Evolutionary conservation across 2,329 filamentous ascomycete species (phyloP).

Genomic region (Bimuria novae-zelandiae): DNA sequence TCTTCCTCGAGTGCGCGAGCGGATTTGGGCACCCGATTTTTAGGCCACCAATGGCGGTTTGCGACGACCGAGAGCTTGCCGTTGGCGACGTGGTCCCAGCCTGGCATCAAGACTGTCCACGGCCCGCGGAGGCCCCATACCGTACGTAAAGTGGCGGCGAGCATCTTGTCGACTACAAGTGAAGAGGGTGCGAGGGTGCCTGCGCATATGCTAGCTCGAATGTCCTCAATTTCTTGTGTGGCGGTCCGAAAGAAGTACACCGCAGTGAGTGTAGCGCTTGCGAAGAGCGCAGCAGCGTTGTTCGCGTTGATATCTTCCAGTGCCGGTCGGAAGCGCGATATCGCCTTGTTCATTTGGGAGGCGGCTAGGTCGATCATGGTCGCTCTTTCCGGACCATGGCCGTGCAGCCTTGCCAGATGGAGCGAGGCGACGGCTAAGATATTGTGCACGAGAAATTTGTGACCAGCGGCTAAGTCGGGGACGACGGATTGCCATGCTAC

Average conservation of each 20-base stretch:
- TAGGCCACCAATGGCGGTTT: conserved; percentile 42
- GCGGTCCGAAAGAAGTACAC: conserved; percentile 43
- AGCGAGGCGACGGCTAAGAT: conserved; percentile 53
- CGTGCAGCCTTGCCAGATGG: conserved; percentile 49
- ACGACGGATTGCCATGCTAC: conserved; percentile 39
- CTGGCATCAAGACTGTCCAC: conserved; percentile 34
- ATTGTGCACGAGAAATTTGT: conserved; percentile 52
- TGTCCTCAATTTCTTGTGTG: conserved; percentile 35
- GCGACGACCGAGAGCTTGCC: conserved; percentile 34
- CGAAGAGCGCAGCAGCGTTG: conserved; percentile 51
- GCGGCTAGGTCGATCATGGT: conserved; percentile 36
- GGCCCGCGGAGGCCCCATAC: conserved; percentile 41
- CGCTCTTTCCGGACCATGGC: conserved; percentile 15
- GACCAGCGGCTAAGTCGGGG: conserved; percentile 47
- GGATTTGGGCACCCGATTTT: conserved; percentile 24
- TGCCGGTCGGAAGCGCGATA: conserved; percentile 32
- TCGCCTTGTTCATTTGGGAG: conserved; percentile 41
- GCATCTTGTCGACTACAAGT: conserved; percentile 33
- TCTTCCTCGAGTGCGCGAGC: conserved; percentile 36
- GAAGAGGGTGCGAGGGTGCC: conserved; percentile 21
- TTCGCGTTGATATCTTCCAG: conserved; percentile 45
- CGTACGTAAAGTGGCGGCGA: conserved; percentile 26
- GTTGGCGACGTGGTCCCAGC: conserved; percentile 36
- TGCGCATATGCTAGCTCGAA: conserved; percentile 29
- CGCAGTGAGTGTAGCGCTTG: conserved; percentile 35